Evolutionary conservation across 257 asterid genomes (phyloP).

Genomic region (Primulina eburnea): DNA sequence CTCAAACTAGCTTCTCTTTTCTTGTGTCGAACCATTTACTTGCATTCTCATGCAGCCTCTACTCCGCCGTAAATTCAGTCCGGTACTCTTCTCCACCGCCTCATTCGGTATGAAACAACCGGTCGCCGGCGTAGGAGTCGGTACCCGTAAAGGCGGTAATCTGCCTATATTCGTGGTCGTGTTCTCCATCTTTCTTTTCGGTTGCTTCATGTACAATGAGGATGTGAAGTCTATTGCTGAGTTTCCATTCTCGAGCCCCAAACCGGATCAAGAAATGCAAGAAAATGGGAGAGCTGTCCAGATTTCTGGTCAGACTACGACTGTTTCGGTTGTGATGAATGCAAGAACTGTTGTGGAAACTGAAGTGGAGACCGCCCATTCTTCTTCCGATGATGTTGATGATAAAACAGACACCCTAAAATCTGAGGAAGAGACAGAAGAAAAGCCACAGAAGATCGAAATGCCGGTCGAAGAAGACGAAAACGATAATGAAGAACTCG

Average conservation of each 20-base stretch:
- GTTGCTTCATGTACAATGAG: slow-evolving; percentile 78
- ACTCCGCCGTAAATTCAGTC: slow-evolving; percentile 57
- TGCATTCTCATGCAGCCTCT: slow-evolving; percentile 49
- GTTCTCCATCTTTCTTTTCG: slow-evolving; percentile 60
- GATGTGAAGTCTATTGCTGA: slow-evolving; percentile 73
- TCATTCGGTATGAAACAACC: slow-evolving; percentile 49
- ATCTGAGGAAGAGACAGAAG: slow-evolving; percentile 15
- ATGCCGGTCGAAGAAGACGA: slow-evolving; percentile 28
- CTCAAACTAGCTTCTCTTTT: slow-evolving; percentile 18
- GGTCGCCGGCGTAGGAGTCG: slow-evolving; percentile 30
- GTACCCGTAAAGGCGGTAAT: slow-evolving; percentile 45
- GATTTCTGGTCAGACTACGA: slow-evolving; percentile 8
- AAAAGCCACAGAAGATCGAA: slow-evolving; percentile 33
- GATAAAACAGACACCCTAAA: slow-evolving; percentile 19
- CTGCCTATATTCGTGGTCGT: slow-evolving; percentile 55
- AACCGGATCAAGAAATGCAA: slow-evolving; percentile 31
- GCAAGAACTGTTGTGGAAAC: slow-evolving; percentile 56
- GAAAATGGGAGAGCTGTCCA: not conserved
- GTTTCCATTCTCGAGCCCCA: slow-evolving; percentile 59
- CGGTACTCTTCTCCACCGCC: slow-evolving; percentile 34
- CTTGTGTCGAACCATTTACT: not conserved
- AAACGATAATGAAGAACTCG: slow-evolving; percentile 31
- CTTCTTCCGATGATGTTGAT: slow-evolving; percentile 5
- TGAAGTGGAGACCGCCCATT: slow-evolving; percentile 24
- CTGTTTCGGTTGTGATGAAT: slow-evolving; percentile 41